Percentiles rank a stretch among this genome's conserved stretches.
Conservation (phyloP, 2,329 filamentous ascomycete genomes). For the Xylariomycetidae sp. region DNA sequence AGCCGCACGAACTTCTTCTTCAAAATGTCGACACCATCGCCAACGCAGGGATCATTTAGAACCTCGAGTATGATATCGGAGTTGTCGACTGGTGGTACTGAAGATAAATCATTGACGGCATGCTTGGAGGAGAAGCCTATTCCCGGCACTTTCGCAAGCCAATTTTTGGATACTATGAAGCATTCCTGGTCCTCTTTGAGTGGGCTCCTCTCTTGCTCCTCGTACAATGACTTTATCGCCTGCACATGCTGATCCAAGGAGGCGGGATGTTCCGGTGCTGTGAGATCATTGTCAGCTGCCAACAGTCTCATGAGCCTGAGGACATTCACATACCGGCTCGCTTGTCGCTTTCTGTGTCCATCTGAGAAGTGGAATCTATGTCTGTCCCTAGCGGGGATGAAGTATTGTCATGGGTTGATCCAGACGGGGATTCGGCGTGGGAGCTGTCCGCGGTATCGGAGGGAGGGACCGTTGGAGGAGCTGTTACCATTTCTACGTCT, state of each 20-base stretch:
- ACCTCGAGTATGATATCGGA: constrained; percentile 69
- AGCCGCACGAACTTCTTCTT: constrained; percentile 65
- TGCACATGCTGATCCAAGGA: constrained; percentile 68
- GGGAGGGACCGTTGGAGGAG: constrained; percentile 24
- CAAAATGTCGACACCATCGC: constrained; percentile 27
- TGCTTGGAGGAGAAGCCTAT: constrained; percentile 54
- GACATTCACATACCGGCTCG: too few relatives aligned
- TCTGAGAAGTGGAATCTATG: constrained; percentile 2
- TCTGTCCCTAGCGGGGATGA: too few relatives aligned
- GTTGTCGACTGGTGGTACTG: constrained; percentile 80
- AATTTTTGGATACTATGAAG: constrained; percentile 73
- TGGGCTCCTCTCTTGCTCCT: constrained; percentile 46
- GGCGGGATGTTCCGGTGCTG: constrained; percentile 21
- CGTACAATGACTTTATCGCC: constrained; percentile 60
- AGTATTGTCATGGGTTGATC: too few relatives aligned
- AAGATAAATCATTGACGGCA: constrained; percentile 52
- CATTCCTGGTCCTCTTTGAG: constrained; percentile 69
- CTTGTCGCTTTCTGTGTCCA: constrained; percentile 2
- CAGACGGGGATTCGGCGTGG: too few relatives aligned
- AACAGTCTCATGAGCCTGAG: too few relatives aligned
- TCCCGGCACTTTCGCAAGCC: constrained; percentile 71
- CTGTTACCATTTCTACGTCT: constrained; percentile 42
- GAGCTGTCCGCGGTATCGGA: constrained; percentile 14
- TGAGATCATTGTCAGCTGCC: constrained; percentile 6
- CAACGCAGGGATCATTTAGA: constrained; percentile 40